Evolutionary conservation across 306 rosid genomes (phyloP).

Genomic region (Sophora flavescens): DNA sequence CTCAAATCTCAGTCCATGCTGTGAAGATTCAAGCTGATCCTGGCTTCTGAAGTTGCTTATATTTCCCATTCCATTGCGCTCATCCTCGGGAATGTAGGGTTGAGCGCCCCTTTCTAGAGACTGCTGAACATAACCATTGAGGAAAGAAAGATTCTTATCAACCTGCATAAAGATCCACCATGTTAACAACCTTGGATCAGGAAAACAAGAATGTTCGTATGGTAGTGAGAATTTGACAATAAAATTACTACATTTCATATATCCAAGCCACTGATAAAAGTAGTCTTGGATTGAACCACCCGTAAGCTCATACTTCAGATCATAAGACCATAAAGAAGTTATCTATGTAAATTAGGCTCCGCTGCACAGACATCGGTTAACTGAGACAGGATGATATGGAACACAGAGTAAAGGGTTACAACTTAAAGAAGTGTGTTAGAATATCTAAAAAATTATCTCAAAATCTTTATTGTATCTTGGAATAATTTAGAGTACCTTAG

Average conservation of each 20-base stretch:
- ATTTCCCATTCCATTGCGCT: slow-evolving; percentile 60
- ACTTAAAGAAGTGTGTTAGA: too few relatives aligned
- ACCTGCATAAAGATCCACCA: slow-evolving; percentile 61
- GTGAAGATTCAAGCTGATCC: slow-evolving; percentile 67
- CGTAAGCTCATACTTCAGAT: too few relatives aligned
- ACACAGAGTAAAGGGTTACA: too few relatives aligned
- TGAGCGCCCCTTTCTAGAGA: slow-evolving; percentile 78
- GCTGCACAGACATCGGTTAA: too few relatives aligned
- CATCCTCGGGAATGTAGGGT: slow-evolving; percentile 75
- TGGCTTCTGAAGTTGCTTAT: slow-evolving; percentile 61
- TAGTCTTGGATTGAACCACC: not conserved
- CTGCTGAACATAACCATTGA: slow-evolving; percentile 65
- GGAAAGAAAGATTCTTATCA: slow-evolving; percentile 77
- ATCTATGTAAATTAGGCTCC: too few relatives aligned
- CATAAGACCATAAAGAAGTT: too few relatives aligned
- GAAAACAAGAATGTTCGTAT: slow-evolving; percentile 16
- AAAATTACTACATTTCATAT: not conserved
- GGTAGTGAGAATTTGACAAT: not conserved
- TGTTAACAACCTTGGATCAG: slow-evolving; percentile 30
- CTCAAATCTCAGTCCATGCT: slow-evolving; percentile 81
- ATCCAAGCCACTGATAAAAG: not conserved
- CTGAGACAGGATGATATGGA: too few relatives aligned
- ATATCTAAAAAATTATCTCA: too few relatives aligned
- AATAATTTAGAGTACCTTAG: too few relatives aligned
- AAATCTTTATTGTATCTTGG: too few relatives aligned